Base-by-base conservation (phyloP, 1,284 basidiomycete species). In the Cryptococcus sp. region DNA sequence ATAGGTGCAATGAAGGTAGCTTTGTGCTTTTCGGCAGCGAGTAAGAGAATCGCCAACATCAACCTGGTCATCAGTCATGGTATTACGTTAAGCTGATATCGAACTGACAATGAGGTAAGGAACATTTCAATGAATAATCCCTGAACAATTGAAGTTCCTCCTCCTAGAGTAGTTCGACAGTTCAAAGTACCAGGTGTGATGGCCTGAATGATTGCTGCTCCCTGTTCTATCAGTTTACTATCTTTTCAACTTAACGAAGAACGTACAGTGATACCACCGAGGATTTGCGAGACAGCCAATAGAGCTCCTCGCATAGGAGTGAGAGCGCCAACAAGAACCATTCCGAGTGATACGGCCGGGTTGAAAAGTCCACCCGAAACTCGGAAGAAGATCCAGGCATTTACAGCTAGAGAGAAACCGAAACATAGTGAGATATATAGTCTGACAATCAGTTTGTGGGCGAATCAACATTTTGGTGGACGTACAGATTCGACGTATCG, bases 1-100 rank as follows among this genome's bases (percentile, higher is more conserved):
- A 81, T 72, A 2, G 79, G 79, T 2, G 79, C 78, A 19, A 80
- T 70, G 62, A 77, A 79, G 0, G 79, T 80, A 13, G 72, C 75
- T 40, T 74, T 69, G 67, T 79, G 75, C 66, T 76, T 79, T 64
- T 78, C 77, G 23, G 75, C 78, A 36, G 78, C 78, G 10, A 78
- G 64, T 49, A 80, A 62, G 45, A 78, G 70, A 45, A 78, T 72
- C 45, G 71, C 64, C 22, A 70, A 49, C 67, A 73, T 69, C 19
- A 78, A 69, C 36, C 64, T 63, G 46, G 18, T 31, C 14, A 39
- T 22, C 14, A 19, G 11, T 18, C 11, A 24, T 7, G 9, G 18
- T 4, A 23, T 43, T 18, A 18, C 4, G 9, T 11, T 11, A 19
- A 43, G 19, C 36, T 28, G 13, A 39, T 22, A 25, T n/a, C 4